Evolutionary conservation across 192 early-diverging fungal species (phyloP), one percentile per base, ranked within the genome.

Genomic region (Gigaspora rosea): DNA sequence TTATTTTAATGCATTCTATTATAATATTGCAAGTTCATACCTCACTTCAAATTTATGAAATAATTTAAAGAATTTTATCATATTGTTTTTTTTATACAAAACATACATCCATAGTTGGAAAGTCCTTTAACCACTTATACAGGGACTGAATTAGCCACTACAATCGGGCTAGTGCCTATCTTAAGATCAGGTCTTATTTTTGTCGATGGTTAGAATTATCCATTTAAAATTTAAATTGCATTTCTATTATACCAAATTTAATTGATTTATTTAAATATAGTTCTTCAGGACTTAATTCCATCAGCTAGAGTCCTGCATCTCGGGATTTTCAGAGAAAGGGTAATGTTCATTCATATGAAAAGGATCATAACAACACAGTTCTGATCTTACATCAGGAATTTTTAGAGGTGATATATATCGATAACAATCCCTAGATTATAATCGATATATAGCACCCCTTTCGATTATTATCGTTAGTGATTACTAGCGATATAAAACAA

Each of bases 241-340:
- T 41, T 41, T 41, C 41, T 6, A 41, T 41, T 41, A 41, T 41
- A 0, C 2, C 41, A 41, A 41, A 27, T 27, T 27, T 27, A 27
- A 27, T 27, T 41, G 3, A 41, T 41, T 41, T 41, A 33, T 50
- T 32, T 58, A 15, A 46, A 22, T n/a, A 27, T 68, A 85, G 85
- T 76, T 16, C 82, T 92, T 51, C 84, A 93, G 32, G 81, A 82
- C 3, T 79, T 94, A 13, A 75, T 95, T 33, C 94, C 90, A 41
- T 80, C 86, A 18, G 92, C 93, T n/a, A 82, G 86, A 59, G 84
- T 94, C 47, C 88, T 91, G 48, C 94, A 95, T 80, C 74, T 95
- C 16, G 94, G 94, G 11, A 77, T 95, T 20, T 95, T 89, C 82
- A 83, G 94, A 73, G 94, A 95, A 78, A 92, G 91, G 84, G 84